phyloP scores from a whole-genome alignment of 2,329 filamentous ascomycete genomes.

The Huntiella decipiens region DNA sequence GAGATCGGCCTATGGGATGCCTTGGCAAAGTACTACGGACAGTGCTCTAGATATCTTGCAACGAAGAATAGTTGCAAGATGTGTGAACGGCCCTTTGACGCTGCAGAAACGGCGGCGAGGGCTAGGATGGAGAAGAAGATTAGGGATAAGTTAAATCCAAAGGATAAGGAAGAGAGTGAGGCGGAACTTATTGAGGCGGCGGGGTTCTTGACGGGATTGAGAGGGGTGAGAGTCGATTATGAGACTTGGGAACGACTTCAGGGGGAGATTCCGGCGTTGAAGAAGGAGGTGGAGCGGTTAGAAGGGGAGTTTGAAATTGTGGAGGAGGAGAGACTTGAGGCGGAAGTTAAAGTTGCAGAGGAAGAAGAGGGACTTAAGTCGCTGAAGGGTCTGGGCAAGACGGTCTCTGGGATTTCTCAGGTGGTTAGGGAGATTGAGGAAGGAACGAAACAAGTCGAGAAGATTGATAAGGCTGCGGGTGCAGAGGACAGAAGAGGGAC shows the following conservation, averaged over 20 bases:
- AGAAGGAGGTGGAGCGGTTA: conserved; percentile 41
- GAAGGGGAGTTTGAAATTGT: conserved; percentile 43
- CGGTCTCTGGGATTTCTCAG: conserved; percentile 56
- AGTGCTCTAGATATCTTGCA: conserved; percentile 46
- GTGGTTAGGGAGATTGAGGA: conserved; percentile 52
- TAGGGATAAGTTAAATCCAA: conserved; percentile 40
- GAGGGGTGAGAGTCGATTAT: conserved; percentile 45
- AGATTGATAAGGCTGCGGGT: conserved; percentile 41
- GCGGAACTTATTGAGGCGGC: conserved; percentile 35
- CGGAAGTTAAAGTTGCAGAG: conserved; percentile 47
- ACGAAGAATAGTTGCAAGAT: conserved; percentile 56
- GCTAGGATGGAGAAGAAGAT: conserved; percentile 50
- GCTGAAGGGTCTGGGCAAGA: conserved; percentile 56
- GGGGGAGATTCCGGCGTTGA: conserved; percentile 50
- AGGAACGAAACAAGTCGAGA: conserved; percentile 53
- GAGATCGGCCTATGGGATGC: conserved; percentile 52
- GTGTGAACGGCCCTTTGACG: conserved; percentile 52
- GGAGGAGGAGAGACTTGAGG: conserved; percentile 42
- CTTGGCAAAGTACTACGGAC: conserved; percentile 51
- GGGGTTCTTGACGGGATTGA: conserved; percentile 36
- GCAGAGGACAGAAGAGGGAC: conserved; percentile 26
- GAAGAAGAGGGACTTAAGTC: conserved; percentile 49
- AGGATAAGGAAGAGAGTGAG: conserved; percentile 42
- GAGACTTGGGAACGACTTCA: conserved; percentile 56
- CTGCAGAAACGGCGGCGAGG: conserved; percentile 34